Evolutionary conservation across 331 rosid species (phyloP).

Genomic region (Acacia pycnantha): DNA sequence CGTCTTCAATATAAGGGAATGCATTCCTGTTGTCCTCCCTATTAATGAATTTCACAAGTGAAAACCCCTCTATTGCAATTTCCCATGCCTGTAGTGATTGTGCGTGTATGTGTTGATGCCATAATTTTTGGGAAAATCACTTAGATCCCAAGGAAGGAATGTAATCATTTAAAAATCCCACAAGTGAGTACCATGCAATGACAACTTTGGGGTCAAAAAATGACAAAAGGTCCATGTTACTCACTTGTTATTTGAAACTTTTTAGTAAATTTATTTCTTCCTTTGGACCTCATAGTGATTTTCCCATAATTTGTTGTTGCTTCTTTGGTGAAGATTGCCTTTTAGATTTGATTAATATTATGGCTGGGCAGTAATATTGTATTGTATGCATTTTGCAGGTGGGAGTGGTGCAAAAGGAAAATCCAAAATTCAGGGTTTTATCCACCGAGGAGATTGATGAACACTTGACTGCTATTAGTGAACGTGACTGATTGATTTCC

Average conservation of each 20-base stretch:
- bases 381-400: conserved; percentile 51
- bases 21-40: background rate
- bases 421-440: conserved; percentile 79
- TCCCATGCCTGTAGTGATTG: background rate
- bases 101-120: too few species aligned
- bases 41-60: too few species aligned
- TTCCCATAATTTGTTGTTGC: background rate
- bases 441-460: conserved; percentile 91
- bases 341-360: background rate
- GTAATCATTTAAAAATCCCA: too few species aligned
- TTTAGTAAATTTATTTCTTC: too few species aligned
- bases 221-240: too few species aligned
- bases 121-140: too few species aligned
- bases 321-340: background rate
- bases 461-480: conserved; percentile 98
- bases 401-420: conserved; percentile 83
- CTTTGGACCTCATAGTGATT: too few species aligned
- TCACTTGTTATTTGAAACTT: too few species aligned
- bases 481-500: conserved; percentile 81
- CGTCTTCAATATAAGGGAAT: background rate
- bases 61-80: background rate
- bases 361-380: background rate
- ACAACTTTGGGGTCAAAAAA: too few species aligned
- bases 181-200: too few species aligned
- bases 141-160: too few species aligned